Percentiles rank a stretch among this genome's conserved stretches.
These are phyloP conservation scores for Cystobasidiaceae sp. DNA, from an alignment of 1,284 basidiomycete species.

Conservation along the genomic window DNA sequence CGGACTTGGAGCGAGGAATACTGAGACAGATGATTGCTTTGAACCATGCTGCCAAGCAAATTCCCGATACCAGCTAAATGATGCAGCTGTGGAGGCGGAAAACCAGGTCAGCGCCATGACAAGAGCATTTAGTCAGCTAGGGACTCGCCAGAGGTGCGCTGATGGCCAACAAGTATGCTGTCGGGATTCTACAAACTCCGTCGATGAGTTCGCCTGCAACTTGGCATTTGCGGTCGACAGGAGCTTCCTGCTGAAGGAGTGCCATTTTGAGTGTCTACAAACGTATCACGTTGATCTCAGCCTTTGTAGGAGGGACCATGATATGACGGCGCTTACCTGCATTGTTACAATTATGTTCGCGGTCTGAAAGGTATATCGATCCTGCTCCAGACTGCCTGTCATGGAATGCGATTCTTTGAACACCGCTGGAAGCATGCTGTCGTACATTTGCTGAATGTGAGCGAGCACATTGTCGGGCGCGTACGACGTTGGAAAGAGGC, in stretches of 20 bases:
- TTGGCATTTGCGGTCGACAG: slow-evolving; percentile 45
- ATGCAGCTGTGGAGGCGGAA: slow-evolving; percentile 41
- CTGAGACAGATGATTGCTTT: slow-evolving; percentile 44
- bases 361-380: slow-evolving; percentile 45
- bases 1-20: slow-evolving; percentile 46
- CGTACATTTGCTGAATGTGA: slow-evolving; percentile 42
- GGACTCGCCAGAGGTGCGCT: slow-evolving; percentile 44
- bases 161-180: slow-evolving; percentile 45
- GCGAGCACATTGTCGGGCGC: slow-evolving; percentile 40
- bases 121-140: not conserved
- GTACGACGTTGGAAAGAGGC: slow-evolving; percentile 33
- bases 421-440: slow-evolving; percentile 41
- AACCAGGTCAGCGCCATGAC: not conserved
- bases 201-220: slow-evolving; percentile 47
- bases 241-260: slow-evolving; percentile 44
- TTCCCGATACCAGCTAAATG: slow-evolving; percentile 48
- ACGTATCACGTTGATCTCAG: slow-evolving; percentile 42
- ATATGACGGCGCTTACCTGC: slow-evolving; percentile 1
- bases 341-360: slow-evolving; percentile 39
- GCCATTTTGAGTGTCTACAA: slow-evolving; percentile 48
- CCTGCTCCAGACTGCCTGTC: slow-evolving; percentile 43
- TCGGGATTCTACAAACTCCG: slow-evolving; percentile 45
- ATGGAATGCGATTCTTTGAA: slow-evolving; percentile 44
- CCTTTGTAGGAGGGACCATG: not conserved
- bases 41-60: slow-evolving; percentile 46